Evolutionary conservation across 2,329 filamentous ascomycete genomes (phyloP), one percentile per base, ranked within the genome.

Genomic region (Fusarium abutilonis): DNA sequence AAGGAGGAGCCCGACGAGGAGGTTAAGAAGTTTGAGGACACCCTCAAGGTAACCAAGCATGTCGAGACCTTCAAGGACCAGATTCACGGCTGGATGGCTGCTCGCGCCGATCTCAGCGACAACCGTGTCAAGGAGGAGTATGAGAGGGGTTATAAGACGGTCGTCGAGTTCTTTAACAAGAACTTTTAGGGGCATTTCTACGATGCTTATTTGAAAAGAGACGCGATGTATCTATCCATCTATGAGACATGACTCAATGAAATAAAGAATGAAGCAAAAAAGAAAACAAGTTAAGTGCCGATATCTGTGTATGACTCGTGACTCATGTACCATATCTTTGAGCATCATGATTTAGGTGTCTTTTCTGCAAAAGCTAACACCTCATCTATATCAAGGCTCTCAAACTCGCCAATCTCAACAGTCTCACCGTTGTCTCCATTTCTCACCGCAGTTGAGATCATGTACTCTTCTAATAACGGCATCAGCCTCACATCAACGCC

Each of bases 51-150:
- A 3, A 75, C 83, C 55, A 86, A 86, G 69, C 81, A 87, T 61
- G 82, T 89, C 49, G 87, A 91, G 78, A 86, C 74, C n/a, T 91
- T 89, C 69, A 68, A 70, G 21, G 86, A 86, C 69, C 88, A 89
- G 80, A 82, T 87, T 70, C 89, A 91, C 75, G 89, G 89, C 40
- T 91, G 88, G 87, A 91, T 91, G 89, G 86, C 85, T 2, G 88
- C 89, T 1, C 82, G 88, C 23, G 80, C 83, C 0, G 77, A 90
- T 69, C 76, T 91, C 28, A 78, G 80, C 31, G 78, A 88, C 42
- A 76, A 79, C 44, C 81, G 80, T 38, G 83, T 86, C 70, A 84
- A 83, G 74, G 81, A 83, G 64, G 88, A 88, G 76, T 88, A 87
- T 61, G 78, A 80, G 42, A 82, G 87, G 42, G 86, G 85, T 4